Percentiles rank a stretch among this genome's conserved stretches.
These are phyloP conservation scores for Xanthoceras sorbifolium DNA, from an alignment of 345 rosid genomes.

Conservation along the genomic window DNA sequence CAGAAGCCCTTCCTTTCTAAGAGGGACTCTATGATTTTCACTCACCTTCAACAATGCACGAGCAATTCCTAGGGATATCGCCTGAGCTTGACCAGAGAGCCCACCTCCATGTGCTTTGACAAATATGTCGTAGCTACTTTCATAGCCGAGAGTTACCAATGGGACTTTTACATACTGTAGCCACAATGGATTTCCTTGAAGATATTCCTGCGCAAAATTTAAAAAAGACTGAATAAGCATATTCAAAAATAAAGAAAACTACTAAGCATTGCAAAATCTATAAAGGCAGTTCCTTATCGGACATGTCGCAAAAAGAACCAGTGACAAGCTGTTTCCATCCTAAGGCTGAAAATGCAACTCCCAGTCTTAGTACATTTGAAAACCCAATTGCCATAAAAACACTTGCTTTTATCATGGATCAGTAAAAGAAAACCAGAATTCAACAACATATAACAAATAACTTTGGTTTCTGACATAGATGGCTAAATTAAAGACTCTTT, in stretches of 20 bases:
- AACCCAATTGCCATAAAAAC: neutral
- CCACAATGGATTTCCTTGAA: slow-evolving; percentile 97
- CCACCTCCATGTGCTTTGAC: slow-evolving; percentile 97
- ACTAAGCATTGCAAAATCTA: neutral
- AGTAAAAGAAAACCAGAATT: slow-evolving; percentile 10
- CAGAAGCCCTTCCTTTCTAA: slow-evolving; percentile 81
- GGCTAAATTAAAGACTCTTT: neutral
- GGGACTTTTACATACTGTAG: slow-evolving; percentile 85
- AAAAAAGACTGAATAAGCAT: neutral
- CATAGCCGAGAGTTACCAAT: slow-evolving; percentile 76
- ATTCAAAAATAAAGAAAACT: neutral
- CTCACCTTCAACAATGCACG: slow-evolving; percentile 88
- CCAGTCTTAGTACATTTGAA: neutral
- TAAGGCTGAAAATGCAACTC: neutral
- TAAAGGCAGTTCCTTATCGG: neutral
- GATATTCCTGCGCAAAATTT: slow-evolving; percentile 67
- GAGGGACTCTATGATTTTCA: slow-evolving; percentile 63
- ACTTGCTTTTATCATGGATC: neutral
- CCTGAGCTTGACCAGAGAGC: slow-evolving; percentile 97
- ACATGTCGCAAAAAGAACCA: neutral
- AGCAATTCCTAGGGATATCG: slow-evolving; percentile 85
- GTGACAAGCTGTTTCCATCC: neutral
- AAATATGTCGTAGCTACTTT: slow-evolving; percentile 77
- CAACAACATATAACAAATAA: neutral
- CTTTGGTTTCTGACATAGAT: neutral